Evolutionary conservation across 495 filamentous ascomycete species (phyloP), one percentile per base, ranked within the genome.

Genomic region (Penicillium paradoxum): DNA sequence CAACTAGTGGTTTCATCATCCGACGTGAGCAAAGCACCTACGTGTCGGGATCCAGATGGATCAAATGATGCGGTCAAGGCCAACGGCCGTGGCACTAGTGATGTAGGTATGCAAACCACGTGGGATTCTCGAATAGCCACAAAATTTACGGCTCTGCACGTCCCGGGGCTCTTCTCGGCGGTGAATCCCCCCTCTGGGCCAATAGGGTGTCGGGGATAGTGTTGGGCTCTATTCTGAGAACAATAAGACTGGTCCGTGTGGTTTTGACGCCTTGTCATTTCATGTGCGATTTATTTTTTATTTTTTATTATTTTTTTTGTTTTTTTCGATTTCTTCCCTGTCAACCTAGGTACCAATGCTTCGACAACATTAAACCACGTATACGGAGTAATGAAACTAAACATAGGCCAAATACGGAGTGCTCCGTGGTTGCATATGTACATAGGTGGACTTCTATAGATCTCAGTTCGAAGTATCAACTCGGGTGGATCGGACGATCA

Each of bases 401-500:
- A n/a, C n/a, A n/a, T n/a, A n/a, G n/a, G n/a, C n/a, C n/a, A n/a
- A n/a, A n/a, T n/a, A n/a, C n/a, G n/a, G n/a, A n/a, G n/a, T n/a
- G n/a, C 24, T 27, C 24, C 24, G 24, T 27, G 7, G 24, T 3
- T 27, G 24, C 24, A 27, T 27, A 27, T 27, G 24, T 42, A 42
- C 40, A 42, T 27, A 8, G 33, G 14, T 47, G 14, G 13, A 50
- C 5, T 22, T 22, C 14, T 19, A 33, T 33, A 34, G 49, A 43
- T 36, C 36, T 14, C 13, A 50, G 25, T 30, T 48, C 4, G 36
- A 49, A 42, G 48, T 43, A 51, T 51, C 39, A 34, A 42, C 1
- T 32, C 29, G 38, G 49, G 37, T 50, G 47, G 49, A 51, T 51
- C 49, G 49, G 49, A 18, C 49, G 49, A 51, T 51, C 49, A 33